Base-by-base conservation (phyloP, 1,284 basidiomycete genomes). In the Fomitopsis palustris region DNA sequence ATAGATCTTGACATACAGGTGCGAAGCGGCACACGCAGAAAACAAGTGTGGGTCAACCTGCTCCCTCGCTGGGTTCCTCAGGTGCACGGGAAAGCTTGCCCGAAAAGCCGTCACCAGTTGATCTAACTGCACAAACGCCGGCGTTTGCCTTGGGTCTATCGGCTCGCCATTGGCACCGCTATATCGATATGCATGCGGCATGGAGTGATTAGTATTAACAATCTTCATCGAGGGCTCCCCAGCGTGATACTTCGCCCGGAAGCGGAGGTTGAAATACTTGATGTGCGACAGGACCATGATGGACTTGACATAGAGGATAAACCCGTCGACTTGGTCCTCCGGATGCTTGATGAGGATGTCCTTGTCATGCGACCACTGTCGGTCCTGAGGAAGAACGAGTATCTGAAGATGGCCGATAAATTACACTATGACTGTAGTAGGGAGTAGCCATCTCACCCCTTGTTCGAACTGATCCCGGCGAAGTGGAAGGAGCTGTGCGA, bases 261-360 rank as follows among this genome's bases (percentile, higher is more conserved):
- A 90, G 37, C 88, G 82, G 49, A 84, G 66, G 66, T 90, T 91
- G 72, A 88, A 91, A n/a, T 78, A 74, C 69, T 90, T 92, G 37
- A 88, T 83, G 52, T 76, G 79, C 10, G 88, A 89, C 35, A 90
- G 78, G 39, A 92, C 66, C 58, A 90, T 83, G 10, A 80, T 77
- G 21, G 83, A 80, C 68, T 92, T 92, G 69, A 90, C 78, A 63
- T 88, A 89, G n/a, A 92, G 68, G n/a, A 82, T 82, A 64, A 90
- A 90, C 1, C 87, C 83, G 68, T 92, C 89, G 0, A 82, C 83
- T 65, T 87, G 83, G n/a, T 78, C 76, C 42, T 82, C 82, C 21
- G 82, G 82, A 66, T 90, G 86, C 9, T 72, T 70, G 8, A 84
- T 76, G 25, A 90, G 76, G 16, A 89, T 71, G 64, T 86, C 79